A percentile compares a stretch with the other conserved stretches of the same genome.
These are phyloP conservation scores for Wickerhamiella brachini DNA, from an alignment of 805 yeast species.

Conservation along the genomic window DNA sequence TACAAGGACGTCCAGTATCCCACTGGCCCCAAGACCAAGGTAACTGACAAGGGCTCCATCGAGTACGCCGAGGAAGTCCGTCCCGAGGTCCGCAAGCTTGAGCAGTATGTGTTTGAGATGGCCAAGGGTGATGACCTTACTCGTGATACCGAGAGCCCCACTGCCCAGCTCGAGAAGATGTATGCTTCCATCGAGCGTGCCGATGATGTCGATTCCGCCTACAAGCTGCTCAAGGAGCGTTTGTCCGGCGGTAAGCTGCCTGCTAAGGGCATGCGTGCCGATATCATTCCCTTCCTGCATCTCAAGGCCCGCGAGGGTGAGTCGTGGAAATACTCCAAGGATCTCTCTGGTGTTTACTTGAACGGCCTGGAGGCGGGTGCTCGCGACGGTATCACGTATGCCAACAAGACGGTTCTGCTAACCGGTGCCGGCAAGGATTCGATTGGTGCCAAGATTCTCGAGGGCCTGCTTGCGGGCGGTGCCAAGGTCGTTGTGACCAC, in stretches of 20 bases:
- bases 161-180: constrained; percentile 27
- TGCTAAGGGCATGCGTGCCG: constrained; percentile 26
- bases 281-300: constrained; percentile 90
- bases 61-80: constrained; percentile 74
- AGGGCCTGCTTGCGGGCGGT: constrained; percentile 94
- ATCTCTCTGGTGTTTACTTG: constrained; percentile 61
- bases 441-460: constrained; percentile 92
- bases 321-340: constrained; percentile 72
- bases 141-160: constrained; percentile 36
- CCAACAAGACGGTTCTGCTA: constrained; percentile 74
- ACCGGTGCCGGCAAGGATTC: constrained; percentile 99
- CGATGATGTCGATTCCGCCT: constrained; percentile 17
- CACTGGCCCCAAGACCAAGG: constrained; percentile 84
- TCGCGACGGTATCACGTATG: constrained; percentile 81
- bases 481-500: constrained; percentile 95
- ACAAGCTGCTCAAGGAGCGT: constrained; percentile 17
- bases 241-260: constrained; percentile 5
- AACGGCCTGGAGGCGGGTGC: constrained; percentile 92
- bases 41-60: constrained; percentile 80
- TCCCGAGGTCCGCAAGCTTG: constrained; percentile 83
- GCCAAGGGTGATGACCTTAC: constrained; percentile 76
- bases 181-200: constrained; percentile 13
- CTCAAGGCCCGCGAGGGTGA: constrained; percentile 67
- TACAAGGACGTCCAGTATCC: constrained; percentile 91
- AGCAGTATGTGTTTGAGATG: constrained; percentile 92